A percentile compares a stretch with the other conserved stretches of the same genome.
Conservation (phyloP, 1,284 basidiomycete species). For the Naganishia sp. region DNA sequence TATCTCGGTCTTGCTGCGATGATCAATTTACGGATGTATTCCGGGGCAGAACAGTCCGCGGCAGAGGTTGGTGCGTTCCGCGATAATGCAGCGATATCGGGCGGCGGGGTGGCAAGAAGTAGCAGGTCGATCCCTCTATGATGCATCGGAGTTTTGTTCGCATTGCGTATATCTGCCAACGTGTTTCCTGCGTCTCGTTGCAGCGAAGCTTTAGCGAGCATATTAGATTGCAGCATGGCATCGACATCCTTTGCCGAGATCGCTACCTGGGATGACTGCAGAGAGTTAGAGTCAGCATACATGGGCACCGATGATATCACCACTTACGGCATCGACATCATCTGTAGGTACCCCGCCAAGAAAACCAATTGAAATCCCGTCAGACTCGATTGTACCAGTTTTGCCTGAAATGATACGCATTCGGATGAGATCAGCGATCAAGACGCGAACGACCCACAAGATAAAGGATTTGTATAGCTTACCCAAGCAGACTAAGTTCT, state of each 20-base stretch:
- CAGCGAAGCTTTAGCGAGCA: conserved; percentile 14
- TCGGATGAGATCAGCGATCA: not conserved
- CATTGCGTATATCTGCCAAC: conserved; percentile 22
- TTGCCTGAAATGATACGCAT: not conserved
- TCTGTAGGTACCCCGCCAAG: conserved; percentile 16
- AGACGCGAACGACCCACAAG: not conserved
- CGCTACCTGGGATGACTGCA: conserved; percentile 9
- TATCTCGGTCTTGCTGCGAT: conserved; percentile 52
- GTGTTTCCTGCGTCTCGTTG: conserved; percentile 22
- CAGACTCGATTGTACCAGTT: conserved; percentile 31
- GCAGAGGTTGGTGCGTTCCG: conserved; percentile 58
- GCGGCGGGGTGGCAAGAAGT: conserved; percentile 76
- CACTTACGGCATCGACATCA: conserved; percentile 8
- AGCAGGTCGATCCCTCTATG: conserved; percentile 77
- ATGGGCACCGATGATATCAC: not conserved
- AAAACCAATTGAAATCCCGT: conserved; percentile 29
- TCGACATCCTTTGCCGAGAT: conserved; percentile 14
- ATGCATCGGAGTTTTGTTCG: conserved; percentile 20
- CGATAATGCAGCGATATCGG: conserved; percentile 59
- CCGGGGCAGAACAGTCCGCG: conserved; percentile 34
- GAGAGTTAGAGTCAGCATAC: not conserved
- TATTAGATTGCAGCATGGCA: conserved; percentile 17
- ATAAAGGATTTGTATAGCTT: conserved; percentile 45
- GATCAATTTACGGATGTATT: conserved; percentile 66
- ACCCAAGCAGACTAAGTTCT: conserved; percentile 83